Evolutionary conservation across 2,329 filamentous ascomycete species (phyloP), one percentile per base, ranked within the genome.

Genomic region (Talaromyces sp.): DNA sequence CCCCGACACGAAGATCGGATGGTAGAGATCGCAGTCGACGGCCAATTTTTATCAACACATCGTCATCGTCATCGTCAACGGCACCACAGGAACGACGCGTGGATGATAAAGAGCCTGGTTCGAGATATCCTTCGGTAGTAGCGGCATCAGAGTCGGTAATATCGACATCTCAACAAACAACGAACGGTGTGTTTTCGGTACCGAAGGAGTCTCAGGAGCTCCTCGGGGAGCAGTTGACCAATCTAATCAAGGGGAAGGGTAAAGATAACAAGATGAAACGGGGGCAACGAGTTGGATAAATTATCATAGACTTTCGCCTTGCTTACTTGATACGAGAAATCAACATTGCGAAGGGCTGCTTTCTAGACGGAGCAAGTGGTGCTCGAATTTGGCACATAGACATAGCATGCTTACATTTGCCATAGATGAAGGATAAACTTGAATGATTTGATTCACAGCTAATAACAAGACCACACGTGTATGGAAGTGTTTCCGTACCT

Each of bases 101-200:
- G 3, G 33, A 56, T 39, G 39, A 37, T 27, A 64, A 24, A 27
- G 37, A 60, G 5, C 10, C 57, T 5, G 47, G 31, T 52, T 50
- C 43, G 24, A 47, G 6, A 37, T 52, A 54, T 19, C 47, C 63
- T 24, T 39, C 50, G 22, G 58, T 22, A 37, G 57, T 60, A 54
- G 47, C 10, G 52, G 47, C 41, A 13, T 35, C 58, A 62, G 50
- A 50, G 27, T 49, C 60, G 13, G 41, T 54, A 27, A 61, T 52
- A 37, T 52, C 50, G 41, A 66, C 58, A 33, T 37, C 61, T 47
- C 64, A 63, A 39, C 52, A 63, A n/a, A 63, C 64, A 35, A 62
- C 64, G 5, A 66, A 37, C 33, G 65, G 60, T 7, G 61, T 66
- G 9, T 66, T 66, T 37, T 63, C 65, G 24, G 60, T 66, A 19